These are phyloP conservation scores for Aspergillus affinis DNA, from an alignment of 495 filamentous ascomycete genomes.

Conservation along the genomic window DNA sequence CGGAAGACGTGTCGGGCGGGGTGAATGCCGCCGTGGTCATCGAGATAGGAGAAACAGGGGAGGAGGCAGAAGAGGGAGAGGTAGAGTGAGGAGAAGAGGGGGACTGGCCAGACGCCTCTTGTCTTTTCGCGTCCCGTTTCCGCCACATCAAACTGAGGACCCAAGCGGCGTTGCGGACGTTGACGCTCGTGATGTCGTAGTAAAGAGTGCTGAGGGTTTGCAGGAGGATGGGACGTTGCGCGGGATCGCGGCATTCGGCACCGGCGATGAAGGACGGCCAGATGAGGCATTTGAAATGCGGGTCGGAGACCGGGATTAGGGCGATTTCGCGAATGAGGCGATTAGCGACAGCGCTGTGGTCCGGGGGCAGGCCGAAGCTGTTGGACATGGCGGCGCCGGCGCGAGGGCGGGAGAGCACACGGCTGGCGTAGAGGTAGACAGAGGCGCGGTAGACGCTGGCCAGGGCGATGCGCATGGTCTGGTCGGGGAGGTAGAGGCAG, in stretches of 20 bases:
- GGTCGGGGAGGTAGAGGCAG: slow-evolving; percentile 36
- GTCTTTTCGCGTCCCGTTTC: slow-evolving; percentile 37
- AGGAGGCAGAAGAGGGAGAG: not conserved
- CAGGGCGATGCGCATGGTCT: slow-evolving; percentile 41
- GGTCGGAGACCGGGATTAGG: slow-evolving; percentile 36
- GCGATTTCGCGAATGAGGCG: slow-evolving; percentile 41
- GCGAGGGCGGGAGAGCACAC: slow-evolving; percentile 39
- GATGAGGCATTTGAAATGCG: slow-evolving; percentile 50
- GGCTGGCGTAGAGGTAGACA: slow-evolving; percentile 48
- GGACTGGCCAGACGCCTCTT: not conserved
- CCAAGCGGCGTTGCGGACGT: slow-evolving; percentile 48
- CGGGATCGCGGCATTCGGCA: slow-evolving; percentile 39
- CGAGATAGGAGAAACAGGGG: slow-evolving; percentile 1
- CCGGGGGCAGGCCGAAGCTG: slow-evolving; percentile 30
- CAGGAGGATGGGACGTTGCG: slow-evolving; percentile 37
- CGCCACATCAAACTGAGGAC: slow-evolving; percentile 49
- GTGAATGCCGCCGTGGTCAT: slow-evolving; percentile 7
- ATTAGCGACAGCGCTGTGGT: slow-evolving; percentile 35
- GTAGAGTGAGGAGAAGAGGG: not conserved
- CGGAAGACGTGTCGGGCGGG: not conserved
- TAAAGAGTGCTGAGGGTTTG: slow-evolving; percentile 39
- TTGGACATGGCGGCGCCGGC: slow-evolving; percentile 29
- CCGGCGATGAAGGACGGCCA: slow-evolving; percentile 51
- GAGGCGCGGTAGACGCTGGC: slow-evolving; percentile 43
- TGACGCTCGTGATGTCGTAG: slow-evolving; percentile 42